Base-by-base conservation (phyloP, 139 green algal species). In the Astrephomene gubernaculifera region DNA sequence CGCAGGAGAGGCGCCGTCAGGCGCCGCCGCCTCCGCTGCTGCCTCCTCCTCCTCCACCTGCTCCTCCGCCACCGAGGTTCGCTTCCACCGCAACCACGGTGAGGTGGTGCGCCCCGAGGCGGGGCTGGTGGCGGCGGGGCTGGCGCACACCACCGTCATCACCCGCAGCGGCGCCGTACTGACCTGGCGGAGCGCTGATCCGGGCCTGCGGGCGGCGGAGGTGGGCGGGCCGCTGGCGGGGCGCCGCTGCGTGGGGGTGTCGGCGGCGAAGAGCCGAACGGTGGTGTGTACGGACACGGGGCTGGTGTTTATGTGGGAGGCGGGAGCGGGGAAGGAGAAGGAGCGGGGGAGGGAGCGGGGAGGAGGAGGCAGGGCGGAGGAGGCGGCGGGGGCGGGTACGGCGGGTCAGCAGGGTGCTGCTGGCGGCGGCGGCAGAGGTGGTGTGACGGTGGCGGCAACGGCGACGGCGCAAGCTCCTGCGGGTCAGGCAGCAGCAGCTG, bases 251-350 rank as follows among this genome's bases (percentile, higher is more conserved):
- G 93, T 97, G 7, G 69, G 84, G 21, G 83, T 98, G 49, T 90
- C 94, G 43, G 94, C 97, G 54, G 95, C 93, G 82, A 99, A 99
- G 91, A 95, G 93, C 53, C 93, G 96, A 64, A 98, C 93, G 1
- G 95, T 94, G 1, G 96, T 91, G 0, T 91, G 95, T 0, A 98
- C 94, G 10, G 90, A 95, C 1, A 76, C 88, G 33, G 97, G 97
- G 0, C 86, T 94, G 33, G 89, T 99, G 60, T 99, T 92, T 89
- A 91, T 93, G 78, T 99, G 95, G 95, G 96, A 98, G 78, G 6
- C 24, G 14, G n/a, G 43, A 38, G 70, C 43, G 17, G 19, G 57
- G 19, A 6, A n/a, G 19, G 57, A 22, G 19, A 65, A 29, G 57
- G 57, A 65, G 44, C 81, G 45, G 49, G 29, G 2, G 54, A 29